Evolutionary conservation across 2,329 filamentous ascomycete genomes (phyloP).

Genomic region (Phialophora verrucosa): DNA sequence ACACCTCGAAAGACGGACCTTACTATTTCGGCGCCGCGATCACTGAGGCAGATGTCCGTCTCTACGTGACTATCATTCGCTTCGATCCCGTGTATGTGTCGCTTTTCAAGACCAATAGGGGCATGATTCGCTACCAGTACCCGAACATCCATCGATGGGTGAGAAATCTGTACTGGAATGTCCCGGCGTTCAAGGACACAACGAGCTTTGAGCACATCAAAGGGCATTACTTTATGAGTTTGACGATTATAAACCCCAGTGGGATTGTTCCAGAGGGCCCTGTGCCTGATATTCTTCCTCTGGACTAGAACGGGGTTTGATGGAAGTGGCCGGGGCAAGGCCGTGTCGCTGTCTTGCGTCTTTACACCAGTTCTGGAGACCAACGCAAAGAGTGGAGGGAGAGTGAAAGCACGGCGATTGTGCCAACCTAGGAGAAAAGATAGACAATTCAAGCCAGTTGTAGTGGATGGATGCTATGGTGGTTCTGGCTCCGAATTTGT

Average conservation of each 20-base stretch:
- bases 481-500: not conserved
- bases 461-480: not conserved
- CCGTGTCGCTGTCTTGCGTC: not conserved
- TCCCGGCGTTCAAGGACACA: constrained; percentile 50
- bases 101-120: constrained; percentile 76
- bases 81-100: constrained; percentile 77
- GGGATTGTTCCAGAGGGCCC: constrained; percentile 33
- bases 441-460: not conserved
- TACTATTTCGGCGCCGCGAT: constrained; percentile 74
- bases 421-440: not conserved
- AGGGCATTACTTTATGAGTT: constrained; percentile 29
- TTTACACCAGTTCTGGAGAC: not conserved
- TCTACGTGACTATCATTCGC: constrained; percentile 70
- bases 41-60: constrained; percentile 77
- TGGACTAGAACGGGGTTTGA: constrained; percentile 21
- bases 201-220: constrained; percentile 47
- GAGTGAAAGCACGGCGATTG: not conserved
- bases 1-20: constrained; percentile 53
- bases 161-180: constrained; percentile 52
- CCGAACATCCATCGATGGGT: constrained; percentile 54
- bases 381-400: not conserved
- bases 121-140: constrained; percentile 66
- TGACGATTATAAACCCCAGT: constrained; percentile 22
- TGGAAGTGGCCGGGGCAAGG: not conserved
- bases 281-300: constrained; percentile 27